Evolutionary conservation across 306 rosid species (phyloP).

Genomic region (Sophora flavescens): DNA sequence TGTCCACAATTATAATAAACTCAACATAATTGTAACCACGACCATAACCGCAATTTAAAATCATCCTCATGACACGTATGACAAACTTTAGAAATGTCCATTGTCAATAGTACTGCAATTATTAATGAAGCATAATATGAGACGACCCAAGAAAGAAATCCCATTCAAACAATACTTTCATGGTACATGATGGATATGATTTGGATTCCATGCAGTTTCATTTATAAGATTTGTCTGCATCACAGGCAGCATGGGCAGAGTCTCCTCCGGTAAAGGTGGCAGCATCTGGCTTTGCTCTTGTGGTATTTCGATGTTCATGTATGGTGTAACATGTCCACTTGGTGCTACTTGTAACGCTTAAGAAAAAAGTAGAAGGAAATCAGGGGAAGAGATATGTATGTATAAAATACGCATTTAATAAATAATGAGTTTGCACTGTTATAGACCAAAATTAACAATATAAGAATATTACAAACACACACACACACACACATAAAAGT

Average conservation of each 20-base stretch:
- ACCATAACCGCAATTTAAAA: no score
- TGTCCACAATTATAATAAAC: no score
- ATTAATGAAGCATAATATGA: not conserved
- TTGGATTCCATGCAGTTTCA: not conserved
- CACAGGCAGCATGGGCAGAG: no score
- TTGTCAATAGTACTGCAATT: not conserved
- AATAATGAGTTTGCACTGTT: not conserved
- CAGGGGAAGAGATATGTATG: not conserved
- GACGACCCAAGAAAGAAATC: not conserved
- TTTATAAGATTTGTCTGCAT: not conserved
- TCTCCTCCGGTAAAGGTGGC: not conserved
- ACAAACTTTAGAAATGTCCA: not conserved
- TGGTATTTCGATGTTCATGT: not conserved
- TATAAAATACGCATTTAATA: not conserved
- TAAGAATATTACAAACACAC: no score
- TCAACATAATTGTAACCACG: not conserved
- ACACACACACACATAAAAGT: no score
- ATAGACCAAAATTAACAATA: not conserved
- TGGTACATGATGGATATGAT: not conserved
- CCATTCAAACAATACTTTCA: not conserved
- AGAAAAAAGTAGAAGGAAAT: not conserved
- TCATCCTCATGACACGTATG: not conserved
- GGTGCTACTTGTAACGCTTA: no score
- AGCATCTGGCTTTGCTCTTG: not conserved
- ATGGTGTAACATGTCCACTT: not conserved